These are phyloP conservation scores for Corniculantispora saksenae DNA, from an alignment of 2,329 filamentous ascomycete genomes.

Conservation along the genomic window DNA sequence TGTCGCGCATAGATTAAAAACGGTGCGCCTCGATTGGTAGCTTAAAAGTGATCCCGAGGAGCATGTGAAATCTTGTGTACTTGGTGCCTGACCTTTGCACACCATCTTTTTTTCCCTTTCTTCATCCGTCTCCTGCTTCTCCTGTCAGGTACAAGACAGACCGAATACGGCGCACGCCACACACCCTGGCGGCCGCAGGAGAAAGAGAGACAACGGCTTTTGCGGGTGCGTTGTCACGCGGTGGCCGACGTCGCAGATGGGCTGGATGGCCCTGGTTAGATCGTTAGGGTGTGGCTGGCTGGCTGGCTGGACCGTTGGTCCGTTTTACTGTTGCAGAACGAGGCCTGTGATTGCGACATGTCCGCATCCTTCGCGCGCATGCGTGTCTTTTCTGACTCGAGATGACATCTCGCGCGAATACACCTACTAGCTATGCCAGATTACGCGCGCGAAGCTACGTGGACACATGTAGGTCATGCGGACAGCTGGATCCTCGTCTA, in stretches of 20 bases:
- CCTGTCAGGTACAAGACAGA: not conserved
- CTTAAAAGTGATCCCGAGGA: not conserved
- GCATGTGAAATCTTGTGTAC: slow-evolving; percentile 10
- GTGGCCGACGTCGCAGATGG: not conserved
- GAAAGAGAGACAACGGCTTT: not conserved
- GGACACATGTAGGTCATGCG: not conserved
- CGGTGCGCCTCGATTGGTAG: not conserved
- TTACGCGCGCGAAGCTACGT: not conserved
- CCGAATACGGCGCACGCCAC: not conserved
- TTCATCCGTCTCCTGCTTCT: not conserved
- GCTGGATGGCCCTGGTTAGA: not conserved
- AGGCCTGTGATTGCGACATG: not conserved
- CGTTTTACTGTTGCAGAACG: not conserved
- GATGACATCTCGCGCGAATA: not conserved
- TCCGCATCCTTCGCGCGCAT: not conserved
- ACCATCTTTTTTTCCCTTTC: not conserved
- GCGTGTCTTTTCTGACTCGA: not conserved
- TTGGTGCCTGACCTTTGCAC: slow-evolving; percentile 10
- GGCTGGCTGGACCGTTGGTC: not conserved
- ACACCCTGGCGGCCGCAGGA: not conserved
- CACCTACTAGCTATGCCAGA: not conserved
- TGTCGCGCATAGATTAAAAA: not conserved
- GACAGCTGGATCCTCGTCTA: not conserved
- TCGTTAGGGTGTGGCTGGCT: not conserved
- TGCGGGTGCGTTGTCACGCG: not conserved